Base-by-base conservation (phyloP, 148 eudicot species). In the Vaccinium myrtillus region DNA sequence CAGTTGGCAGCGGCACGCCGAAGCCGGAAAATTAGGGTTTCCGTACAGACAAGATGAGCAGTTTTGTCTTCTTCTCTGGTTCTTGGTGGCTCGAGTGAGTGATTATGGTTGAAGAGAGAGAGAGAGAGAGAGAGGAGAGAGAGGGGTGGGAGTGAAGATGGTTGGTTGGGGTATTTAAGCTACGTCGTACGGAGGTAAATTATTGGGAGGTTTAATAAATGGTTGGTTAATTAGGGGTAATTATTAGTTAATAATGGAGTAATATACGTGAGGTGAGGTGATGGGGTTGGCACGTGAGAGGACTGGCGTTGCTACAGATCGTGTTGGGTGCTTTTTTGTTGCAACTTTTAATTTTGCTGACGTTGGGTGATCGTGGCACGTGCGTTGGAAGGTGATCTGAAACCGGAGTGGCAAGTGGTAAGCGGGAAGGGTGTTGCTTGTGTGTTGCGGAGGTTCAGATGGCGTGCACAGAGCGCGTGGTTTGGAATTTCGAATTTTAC, bases 331-430 rank as follows among this genome's bases (percentile, higher is more conserved):
- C 48, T 49, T 48, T 23, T 4, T 23, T 16, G 27, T 43, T 43
- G 46, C 46, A 43, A 43, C 46, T 43, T 43, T 43, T 43, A 11
- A 0, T 82, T 18, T 30, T 70, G 81, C n/a, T 85, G 84, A 82
- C 87, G 89, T 85, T 19, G n/a, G 4, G 73, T 67, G 51, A 1
- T 71, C 67, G 5, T 69, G 87, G 87, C 87, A 87, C 89, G 87
- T 87, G 89, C 70, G 82, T 51, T 10, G 16, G 8, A 1, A 11
- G 39, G 46, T 65, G 14, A 11, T 25, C 80, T 83, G 82, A 15
- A 15, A 6, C 5, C 49, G 27, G 27, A 8, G 25, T 23, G 54
- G 75, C 86, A 84, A 84, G 89, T 87, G 84, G 84, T 79, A 50
- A 54, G 67, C 18, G 81, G 75, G 77, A 58, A 82, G 83, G 39